A percentile compares a stretch with the other conserved stretches of the same genome.
Evolutionary conservation across 2,329 filamentous ascomycete species (phyloP).

Genomic region (Botryotinia convoluta): DNA sequence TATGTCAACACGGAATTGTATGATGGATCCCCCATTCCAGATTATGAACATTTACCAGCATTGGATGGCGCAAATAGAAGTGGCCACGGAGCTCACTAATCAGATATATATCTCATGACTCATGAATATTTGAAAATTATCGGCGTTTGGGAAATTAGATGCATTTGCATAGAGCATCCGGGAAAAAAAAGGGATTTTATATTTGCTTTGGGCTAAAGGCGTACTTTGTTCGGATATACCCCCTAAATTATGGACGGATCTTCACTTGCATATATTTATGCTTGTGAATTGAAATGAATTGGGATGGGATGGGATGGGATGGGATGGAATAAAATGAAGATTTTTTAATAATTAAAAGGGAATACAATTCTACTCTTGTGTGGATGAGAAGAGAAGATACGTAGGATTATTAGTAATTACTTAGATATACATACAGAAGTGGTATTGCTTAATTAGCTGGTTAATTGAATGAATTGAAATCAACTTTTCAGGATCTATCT

Average conservation of each 20-base stretch:
- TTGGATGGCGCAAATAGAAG: constrained; percentile 23
- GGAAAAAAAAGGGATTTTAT: neutral
- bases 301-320: neutral
- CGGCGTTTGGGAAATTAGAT: neutral
- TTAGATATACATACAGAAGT: neutral
- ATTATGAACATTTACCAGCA: constrained; percentile 35
- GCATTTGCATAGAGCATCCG: neutral
- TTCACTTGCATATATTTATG: neutral
- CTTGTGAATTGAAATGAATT: neutral
- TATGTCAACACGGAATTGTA: constrained; percentile 46
- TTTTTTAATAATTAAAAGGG: neutral
- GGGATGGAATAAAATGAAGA: neutral
- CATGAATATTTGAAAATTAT: neutral
- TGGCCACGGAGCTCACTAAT: neutral
- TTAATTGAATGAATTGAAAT: neutral
- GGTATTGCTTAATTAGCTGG: neutral
- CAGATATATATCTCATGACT: neutral
- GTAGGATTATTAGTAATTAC: neutral
- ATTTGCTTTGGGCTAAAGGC: neutral
- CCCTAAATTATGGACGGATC: neutral
- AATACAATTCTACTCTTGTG: neutral
- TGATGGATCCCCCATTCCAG: constrained; percentile 32
- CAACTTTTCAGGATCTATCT: neutral
- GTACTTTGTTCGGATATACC: constrained; percentile 9
- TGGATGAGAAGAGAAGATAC: neutral